Percentiles rank a stretch among this genome's conserved stretches.
These are phyloP conservation scores for Colletotrichum siamense DNA, from an alignment of 2,329 filamentous ascomycete species.

Conservation along the genomic window DNA sequence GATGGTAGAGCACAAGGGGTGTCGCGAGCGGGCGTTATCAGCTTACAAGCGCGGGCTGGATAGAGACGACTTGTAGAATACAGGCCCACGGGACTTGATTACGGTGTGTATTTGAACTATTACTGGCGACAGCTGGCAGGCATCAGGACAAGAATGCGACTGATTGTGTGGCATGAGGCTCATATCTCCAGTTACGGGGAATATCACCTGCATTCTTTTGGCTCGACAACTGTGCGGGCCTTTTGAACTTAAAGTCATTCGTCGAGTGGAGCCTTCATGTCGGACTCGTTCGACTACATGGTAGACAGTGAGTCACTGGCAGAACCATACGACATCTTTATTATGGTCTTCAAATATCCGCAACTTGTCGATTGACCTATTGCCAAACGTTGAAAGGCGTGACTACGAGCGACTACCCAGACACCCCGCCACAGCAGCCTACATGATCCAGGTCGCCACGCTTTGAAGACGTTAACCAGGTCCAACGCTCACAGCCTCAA, in stretches of 20 bases:
- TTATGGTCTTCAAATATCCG: neutral
- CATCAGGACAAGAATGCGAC: neutral
- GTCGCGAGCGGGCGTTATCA: slow-evolving; percentile 69
- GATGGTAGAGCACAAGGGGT: slow-evolving; percentile 76
- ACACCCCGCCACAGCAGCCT: neutral
- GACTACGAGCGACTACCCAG: neutral
- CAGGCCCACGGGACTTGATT: too few species aligned
- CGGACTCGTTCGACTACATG: neutral
- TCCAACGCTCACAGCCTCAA: neutral
- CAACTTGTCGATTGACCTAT: neutral
- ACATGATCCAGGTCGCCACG: neutral
- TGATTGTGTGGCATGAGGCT: neutral
- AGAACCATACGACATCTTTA: neutral
- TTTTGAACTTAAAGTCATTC: neutral
- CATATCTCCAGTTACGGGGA: neutral
- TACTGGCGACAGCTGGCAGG: neutral
- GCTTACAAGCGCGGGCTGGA: slow-evolving; percentile 71
- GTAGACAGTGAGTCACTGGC: neutral
- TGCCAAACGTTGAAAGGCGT: neutral
- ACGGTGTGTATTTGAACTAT: neutral
- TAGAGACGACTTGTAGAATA: slow-evolving; percentile 31
- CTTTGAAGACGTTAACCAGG: neutral
- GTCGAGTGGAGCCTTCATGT: neutral
- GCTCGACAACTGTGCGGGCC: too few species aligned
- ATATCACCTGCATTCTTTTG: rapidly evolving